Percentiles rank a stretch among this genome's conserved stretches.
Evolutionary conservation across 2,329 filamentous ascomycete species (phyloP).

Genomic region (Xylariales sp.): DNA sequence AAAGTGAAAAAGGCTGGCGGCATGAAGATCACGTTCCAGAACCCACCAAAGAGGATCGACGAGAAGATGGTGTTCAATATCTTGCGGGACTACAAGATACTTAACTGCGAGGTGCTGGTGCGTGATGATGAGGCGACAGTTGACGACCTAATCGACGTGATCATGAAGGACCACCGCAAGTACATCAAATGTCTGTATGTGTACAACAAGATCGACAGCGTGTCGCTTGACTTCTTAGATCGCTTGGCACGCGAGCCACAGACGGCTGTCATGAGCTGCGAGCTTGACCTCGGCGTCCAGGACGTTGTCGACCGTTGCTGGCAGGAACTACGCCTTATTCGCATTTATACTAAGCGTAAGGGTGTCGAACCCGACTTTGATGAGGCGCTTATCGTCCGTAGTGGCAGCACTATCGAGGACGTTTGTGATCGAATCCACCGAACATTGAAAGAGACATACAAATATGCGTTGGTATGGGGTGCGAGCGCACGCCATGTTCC

Average conservation of each 20-base stretch:
- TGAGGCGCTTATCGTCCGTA: conserved; percentile 93
- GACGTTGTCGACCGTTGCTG: conserved; percentile 96
- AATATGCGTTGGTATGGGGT: conserved; percentile 98
- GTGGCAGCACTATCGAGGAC: conserved; percentile 90
- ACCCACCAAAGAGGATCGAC: conserved; percentile 89
- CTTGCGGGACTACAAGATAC: conserved; percentile 96
- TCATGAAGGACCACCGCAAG: conserved; percentile 98
- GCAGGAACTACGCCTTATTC: conserved; percentile 89
- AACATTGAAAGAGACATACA: conserved; percentile 97
- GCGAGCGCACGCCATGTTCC: conserved; percentile 95
- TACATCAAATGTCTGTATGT: conserved; percentile 97
- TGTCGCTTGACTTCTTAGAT: conserved; percentile 93
- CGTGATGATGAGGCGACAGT: conserved; percentile 96
- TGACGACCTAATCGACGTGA: conserved; percentile 98
- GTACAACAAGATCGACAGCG: conserved; percentile 99
- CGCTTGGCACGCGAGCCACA: conserved; percentile 90
- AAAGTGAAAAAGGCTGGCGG: conserved; percentile 96
- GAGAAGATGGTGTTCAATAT: conserved; percentile 99
- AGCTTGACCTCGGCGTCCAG: conserved; percentile 90
- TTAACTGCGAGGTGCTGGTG: conserved; percentile 96
- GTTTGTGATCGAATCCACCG: conserved; percentile 96
- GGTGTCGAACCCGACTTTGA: conserved; percentile 87
- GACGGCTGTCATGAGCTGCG: conserved; percentile 97
- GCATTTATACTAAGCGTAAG: conserved; percentile 97
- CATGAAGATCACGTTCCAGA: conserved; percentile 97